A percentile compares a stretch with the other conserved stretches of the same genome.
These are phyloP conservation scores for Magnolia kwangsiensis DNA, from an alignment of 164 flowering plant genomes.

Conservation along the genomic window DNA sequence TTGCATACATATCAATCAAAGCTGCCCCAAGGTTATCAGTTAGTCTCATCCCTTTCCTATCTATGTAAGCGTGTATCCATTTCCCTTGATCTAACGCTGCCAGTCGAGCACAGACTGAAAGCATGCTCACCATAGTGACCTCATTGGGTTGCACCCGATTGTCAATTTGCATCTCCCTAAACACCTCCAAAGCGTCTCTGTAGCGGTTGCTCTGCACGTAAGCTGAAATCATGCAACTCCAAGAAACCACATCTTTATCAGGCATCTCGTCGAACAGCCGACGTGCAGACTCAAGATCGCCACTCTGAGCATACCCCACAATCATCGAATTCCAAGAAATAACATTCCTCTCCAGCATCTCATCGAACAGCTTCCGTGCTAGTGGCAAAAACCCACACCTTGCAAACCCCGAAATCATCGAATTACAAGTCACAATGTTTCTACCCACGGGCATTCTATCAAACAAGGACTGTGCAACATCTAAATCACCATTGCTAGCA, in stretches of 20 bases:
- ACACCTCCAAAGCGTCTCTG: slow-evolving; percentile 21
- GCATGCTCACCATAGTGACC: slow-evolving; percentile 24
- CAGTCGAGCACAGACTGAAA: slow-evolving; percentile 24
- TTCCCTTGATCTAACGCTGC: slow-evolving; percentile 22
- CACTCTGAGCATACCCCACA: slow-evolving; percentile 21
- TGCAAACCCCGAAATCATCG: slow-evolving; percentile 30
- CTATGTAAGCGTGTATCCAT: slow-evolving; percentile 28
- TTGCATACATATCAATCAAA: slow-evolving; percentile 81
- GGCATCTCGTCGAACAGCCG: slow-evolving; percentile 24
- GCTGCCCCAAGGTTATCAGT: slow-evolving; percentile 53
- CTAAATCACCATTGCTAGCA: slow-evolving; percentile 25
- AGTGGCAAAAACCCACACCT: slow-evolving; percentile 16
- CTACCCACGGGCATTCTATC: slow-evolving; percentile 26
- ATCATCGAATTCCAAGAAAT: slow-evolving; percentile 30
- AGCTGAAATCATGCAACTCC: slow-evolving; percentile 31
- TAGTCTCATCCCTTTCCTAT: slow-evolving; percentile 11
- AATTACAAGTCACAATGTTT: slow-evolving; percentile 22
- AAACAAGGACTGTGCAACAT: slow-evolving; percentile 28
- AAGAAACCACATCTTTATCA: slow-evolving; percentile 22
- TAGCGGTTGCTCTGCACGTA: slow-evolving; percentile 18
- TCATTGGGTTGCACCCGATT: slow-evolving; percentile 19
- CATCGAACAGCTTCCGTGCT: slow-evolving; percentile 25
- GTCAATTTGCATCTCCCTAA: slow-evolving; percentile 16
- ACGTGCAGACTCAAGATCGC: slow-evolving; percentile 21
- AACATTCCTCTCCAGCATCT: slow-evolving; percentile 22